Percentiles rank a stretch among this genome's conserved stretches.
Conservation (phyloP, 176 grass and related monocot species). For the Neostapfia colusana region DNA sequence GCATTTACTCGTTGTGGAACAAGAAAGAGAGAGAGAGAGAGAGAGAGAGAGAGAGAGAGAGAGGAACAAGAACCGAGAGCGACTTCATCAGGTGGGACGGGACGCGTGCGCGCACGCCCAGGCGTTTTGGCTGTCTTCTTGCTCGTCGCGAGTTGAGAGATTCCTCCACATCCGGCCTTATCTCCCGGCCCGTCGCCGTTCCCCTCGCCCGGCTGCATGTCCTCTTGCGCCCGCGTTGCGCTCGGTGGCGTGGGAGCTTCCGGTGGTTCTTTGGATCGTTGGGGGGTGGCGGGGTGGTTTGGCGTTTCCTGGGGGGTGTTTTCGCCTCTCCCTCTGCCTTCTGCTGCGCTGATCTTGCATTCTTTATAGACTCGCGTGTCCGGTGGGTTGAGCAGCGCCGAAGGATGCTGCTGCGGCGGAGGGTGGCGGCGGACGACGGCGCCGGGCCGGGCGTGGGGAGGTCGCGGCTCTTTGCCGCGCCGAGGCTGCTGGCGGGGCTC, state of each 20-base stretch:
- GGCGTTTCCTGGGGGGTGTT: not conserved
- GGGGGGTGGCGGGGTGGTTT: conserved; percentile 1
- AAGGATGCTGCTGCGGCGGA: conserved; percentile 46
- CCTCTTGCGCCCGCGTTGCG: conserved; percentile 32
- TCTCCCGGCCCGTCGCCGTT: conserved; percentile 7
- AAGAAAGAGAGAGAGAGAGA: not conserved
- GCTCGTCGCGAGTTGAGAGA: conserved; percentile 34
- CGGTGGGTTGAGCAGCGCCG: not conserved
- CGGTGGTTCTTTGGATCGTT: conserved; percentile 25
- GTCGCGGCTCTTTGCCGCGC: conserved; percentile 55
- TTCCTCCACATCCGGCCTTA: conserved; percentile 26
- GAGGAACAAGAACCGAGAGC: conserved; percentile 11
- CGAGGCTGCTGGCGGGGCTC: conserved; percentile 64
- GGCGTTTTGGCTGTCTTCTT: conserved; percentile 15
- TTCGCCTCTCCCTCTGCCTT: not conserved
- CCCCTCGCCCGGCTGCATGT: conserved; percentile 14
- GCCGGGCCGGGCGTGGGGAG: conserved; percentile 23
- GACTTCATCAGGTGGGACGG: conserved; percentile 26
- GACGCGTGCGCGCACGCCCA: too few relatives aligned
- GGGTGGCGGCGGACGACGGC: conserved; percentile 38
- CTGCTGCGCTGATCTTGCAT: not conserved
- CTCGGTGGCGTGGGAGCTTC: conserved; percentile 16
- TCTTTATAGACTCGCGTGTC: conserved; percentile 10
- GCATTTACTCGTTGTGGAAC: conserved; percentile 38
- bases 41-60: conserved; percentile 10